Base-by-base conservation (phyloP, 768 basidiomycete genomes). In the Trametes cinnabarina region DNA sequence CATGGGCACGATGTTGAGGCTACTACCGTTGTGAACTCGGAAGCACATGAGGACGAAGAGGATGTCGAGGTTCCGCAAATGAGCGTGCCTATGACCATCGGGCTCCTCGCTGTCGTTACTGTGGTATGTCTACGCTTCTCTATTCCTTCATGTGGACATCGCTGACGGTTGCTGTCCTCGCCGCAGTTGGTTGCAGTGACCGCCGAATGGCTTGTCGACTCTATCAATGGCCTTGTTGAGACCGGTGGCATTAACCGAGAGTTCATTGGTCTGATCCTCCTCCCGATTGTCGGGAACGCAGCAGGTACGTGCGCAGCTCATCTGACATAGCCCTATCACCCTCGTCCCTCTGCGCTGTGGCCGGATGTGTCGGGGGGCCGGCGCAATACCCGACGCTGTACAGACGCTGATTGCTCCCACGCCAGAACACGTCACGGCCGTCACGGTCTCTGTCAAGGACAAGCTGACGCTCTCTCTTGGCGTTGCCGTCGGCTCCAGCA, bases 211-310 rank as follows among this genome's bases (percentile, higher is more conserved):
- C 79, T 98, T 4, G 92, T 98, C 4, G 84, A 82, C 65, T 91
- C 91, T 3, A 95, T 97, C 63, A 74, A 82, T 60, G 91, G 91
- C 12, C 67, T 98, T 35, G 88, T 90, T 0, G 66, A 64, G 0
- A 65, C 66, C 0, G 84, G 85, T 22, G 15, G 23, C 7, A 87
- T 98, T 53, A 82, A 76, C 57, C 81, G 83, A 59, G 90, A 90
- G 69, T 98, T 94, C 68, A 87, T 97, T 59, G 94, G 91, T 12
- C 72, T 97, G 40, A 88, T 89, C 63, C 76, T 98, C 14, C 80
- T 98, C 8, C 96, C 96, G 6, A 93, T 97, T 35, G 94, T 94
- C 14, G 92, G 92, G 19, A 94, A 93, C 68, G 89, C 92, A 6
- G 92, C 90, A 54, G 83, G 84, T 82, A 55, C 28, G 75, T 66